phyloP scores from a whole-genome alignment of 345 rosid species.

The Toxicodendron radicans region DNA sequence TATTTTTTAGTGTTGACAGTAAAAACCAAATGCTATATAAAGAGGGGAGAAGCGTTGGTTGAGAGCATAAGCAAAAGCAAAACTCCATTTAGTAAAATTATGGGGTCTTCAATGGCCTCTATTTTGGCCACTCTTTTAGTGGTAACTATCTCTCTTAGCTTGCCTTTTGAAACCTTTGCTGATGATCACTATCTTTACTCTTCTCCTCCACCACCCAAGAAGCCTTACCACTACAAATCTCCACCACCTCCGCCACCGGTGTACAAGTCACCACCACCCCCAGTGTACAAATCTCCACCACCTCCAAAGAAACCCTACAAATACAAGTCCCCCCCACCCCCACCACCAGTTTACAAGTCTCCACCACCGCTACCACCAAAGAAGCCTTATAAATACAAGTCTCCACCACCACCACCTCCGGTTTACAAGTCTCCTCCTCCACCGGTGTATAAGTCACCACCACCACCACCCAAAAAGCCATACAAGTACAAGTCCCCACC shows the following conservation, averaged over 20 bases:
- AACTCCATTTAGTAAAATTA: conserved; percentile 24
- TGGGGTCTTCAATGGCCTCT: conserved; percentile 57
- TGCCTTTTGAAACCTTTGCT: conserved; percentile 33
- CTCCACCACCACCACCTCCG: conserved; percentile 11
- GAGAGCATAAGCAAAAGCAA: conserved; percentile 31
- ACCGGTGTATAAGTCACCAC: conserved; percentile 4
- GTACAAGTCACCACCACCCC: conserved; percentile 24
- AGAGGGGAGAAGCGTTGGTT: conserved; percentile 23
- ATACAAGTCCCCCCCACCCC: conserved; percentile 39
- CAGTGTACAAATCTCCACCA: conserved; percentile 23
- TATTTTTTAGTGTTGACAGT: not conserved
- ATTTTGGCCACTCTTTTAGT: conserved; percentile 46
- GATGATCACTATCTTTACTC: conserved; percentile 48
- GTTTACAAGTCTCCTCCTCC: conserved; percentile 15
- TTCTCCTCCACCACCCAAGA: conserved; percentile 17
- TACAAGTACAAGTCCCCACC: conserved; percentile 26
- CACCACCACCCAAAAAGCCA: conserved; percentile 14
- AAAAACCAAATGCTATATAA: conserved; percentile 56
- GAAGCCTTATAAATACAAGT: conserved; percentile 13
- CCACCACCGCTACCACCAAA: conserved; percentile 19
- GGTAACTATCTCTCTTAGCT: conserved; percentile 43
- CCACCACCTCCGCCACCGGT: conserved; percentile 32
- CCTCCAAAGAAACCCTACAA: conserved; percentile 17
- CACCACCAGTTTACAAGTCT: conserved; percentile 4
- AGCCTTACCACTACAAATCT: conserved; percentile 9